Conservation (phyloP, 1,139 yeast genomes). For the Arxiozyma bovina region DNA sequence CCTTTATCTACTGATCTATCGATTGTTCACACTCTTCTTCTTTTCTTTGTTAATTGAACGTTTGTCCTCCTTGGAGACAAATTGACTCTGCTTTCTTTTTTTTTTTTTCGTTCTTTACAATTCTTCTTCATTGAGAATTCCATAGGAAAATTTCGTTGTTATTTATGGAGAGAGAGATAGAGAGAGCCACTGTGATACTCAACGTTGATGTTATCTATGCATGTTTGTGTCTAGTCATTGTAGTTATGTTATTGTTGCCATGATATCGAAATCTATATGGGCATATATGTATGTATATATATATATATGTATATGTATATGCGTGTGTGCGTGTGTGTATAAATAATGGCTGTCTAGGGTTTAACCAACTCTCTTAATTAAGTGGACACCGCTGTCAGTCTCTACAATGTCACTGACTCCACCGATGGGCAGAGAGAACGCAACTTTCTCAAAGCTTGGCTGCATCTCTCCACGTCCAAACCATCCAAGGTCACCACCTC, state of each 20-base stretch:
- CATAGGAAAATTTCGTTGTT: background rate
- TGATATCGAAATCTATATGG: too few relatives aligned
- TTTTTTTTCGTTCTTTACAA: too few relatives aligned
- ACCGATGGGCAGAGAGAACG: constrained; percentile 73
- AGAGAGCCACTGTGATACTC: too few relatives aligned
- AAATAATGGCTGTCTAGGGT: background rate
- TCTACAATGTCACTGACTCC: constrained; percentile 79
- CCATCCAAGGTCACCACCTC: constrained; percentile 87
- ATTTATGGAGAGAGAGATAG: background rate
- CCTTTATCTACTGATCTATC: background rate
- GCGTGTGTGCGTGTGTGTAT: background rate
- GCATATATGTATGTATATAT: too few relatives aligned
- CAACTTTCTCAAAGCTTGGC: constrained; percentile 82
- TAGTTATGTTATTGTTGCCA: too few relatives aligned
- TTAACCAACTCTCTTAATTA: constrained; percentile 74
- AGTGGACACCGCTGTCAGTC: constrained; percentile 84
- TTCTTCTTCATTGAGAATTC: background rate
- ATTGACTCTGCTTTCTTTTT: background rate
- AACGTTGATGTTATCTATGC: too few relatives aligned
- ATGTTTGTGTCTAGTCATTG: too few relatives aligned
- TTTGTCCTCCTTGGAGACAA: too few relatives aligned
- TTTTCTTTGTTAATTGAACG: too few relatives aligned
- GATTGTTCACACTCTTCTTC: background rate
- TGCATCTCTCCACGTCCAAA: constrained; percentile 93
- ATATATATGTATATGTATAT: background rate